phyloP scores from a whole-genome alignment of 768 basidiomycete species.

The Boletus eberwhitei region DNA sequence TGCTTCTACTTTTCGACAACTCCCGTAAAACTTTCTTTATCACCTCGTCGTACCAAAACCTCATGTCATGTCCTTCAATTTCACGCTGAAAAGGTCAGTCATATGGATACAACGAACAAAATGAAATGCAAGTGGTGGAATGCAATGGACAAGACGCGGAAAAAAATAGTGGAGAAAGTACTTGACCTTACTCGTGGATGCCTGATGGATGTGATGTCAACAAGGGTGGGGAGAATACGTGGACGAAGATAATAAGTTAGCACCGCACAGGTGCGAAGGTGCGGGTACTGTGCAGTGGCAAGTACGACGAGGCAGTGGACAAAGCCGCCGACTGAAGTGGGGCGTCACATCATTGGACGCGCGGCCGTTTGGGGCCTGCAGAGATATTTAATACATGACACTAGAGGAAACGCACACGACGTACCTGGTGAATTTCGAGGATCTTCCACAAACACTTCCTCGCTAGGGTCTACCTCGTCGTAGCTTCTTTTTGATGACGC shows the following conservation, averaged over 20 bases:
- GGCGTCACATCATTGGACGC: conserved; percentile 33
- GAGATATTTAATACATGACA: background rate
- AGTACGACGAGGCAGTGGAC: background rate
- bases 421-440: conserved; percentile 46
- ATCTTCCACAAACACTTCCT: conserved; percentile 35
- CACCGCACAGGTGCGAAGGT: conserved; percentile 4
- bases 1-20: conserved; percentile 4
- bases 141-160: background rate
- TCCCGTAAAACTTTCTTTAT: background rate
- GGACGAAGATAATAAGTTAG: conserved; percentile 29
- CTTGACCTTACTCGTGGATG: conserved; percentile 27
- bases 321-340: background rate
- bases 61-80: conserved; percentile 7
- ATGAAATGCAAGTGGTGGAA: background rate
- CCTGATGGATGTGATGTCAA: conserved; percentile 10
- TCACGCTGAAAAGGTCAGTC: conserved; percentile 32
- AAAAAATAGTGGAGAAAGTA: conserved; percentile 14
- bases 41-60: background rate
- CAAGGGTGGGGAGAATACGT: conserved; percentile 6
- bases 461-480: conserved; percentile 46
- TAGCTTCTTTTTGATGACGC: conserved; percentile 46
- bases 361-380: conserved; percentile 44
- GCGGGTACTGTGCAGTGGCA: conserved; percentile 1
- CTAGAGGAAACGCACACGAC: background rate
- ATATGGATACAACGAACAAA: conserved; percentile 10